Evolutionary conservation across 495 filamentous ascomycete genomes (phyloP).

Genomic region (Talaromyces borbonicus): DNA sequence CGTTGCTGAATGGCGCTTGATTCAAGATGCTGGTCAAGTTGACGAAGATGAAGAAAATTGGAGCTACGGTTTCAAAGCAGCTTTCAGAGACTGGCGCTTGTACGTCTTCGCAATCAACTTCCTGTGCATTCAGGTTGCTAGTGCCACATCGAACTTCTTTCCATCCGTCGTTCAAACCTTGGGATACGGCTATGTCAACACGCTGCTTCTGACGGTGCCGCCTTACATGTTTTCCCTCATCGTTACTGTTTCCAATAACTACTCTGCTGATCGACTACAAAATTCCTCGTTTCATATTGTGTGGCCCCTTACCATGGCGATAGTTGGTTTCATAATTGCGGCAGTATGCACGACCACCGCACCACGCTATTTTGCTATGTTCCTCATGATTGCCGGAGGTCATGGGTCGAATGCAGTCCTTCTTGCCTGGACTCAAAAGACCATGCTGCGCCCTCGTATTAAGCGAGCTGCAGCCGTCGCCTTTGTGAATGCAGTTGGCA

Average conservation of each 20-base stretch:
- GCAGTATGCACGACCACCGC: slow-evolving; percentile 53
- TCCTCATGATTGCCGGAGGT: slow-evolving; percentile 59
- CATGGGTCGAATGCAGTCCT: slow-evolving; percentile 58
- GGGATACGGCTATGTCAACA: slow-evolving; percentile 52
- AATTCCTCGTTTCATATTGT: slow-evolving; percentile 73
- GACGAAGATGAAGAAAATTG: slow-evolving; percentile 54
- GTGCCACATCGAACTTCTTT: slow-evolving; percentile 83
- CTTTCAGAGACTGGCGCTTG: slow-evolving; percentile 61
- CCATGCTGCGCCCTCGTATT: slow-evolving; percentile 69
- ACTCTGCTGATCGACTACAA: slow-evolving; percentile 68
- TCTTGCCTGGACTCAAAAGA: slow-evolving; percentile 71
- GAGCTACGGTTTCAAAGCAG: slow-evolving; percentile 58
- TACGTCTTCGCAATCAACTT: slow-evolving; percentile 37
- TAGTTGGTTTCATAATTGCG: slow-evolving; percentile 67
- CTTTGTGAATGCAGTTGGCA: slow-evolving; percentile 73
- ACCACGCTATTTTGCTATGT: slow-evolving; percentile 71
- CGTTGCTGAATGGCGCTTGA: slow-evolving; percentile 58
- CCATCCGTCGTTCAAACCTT: slow-evolving; percentile 70
- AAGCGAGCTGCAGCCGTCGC: slow-evolving; percentile 78
- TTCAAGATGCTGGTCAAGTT: slow-evolving; percentile 66
- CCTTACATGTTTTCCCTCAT: slow-evolving; percentile 65
- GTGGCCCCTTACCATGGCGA: slow-evolving; percentile 55
- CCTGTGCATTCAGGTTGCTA: slow-evolving; percentile 60
- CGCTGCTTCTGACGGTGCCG: slow-evolving; percentile 68
- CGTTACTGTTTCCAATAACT: slow-evolving; percentile 60